Base-by-base conservation (phyloP, 1,284 basidiomycete genomes). In the Ustilago vetiveriae region DNA sequence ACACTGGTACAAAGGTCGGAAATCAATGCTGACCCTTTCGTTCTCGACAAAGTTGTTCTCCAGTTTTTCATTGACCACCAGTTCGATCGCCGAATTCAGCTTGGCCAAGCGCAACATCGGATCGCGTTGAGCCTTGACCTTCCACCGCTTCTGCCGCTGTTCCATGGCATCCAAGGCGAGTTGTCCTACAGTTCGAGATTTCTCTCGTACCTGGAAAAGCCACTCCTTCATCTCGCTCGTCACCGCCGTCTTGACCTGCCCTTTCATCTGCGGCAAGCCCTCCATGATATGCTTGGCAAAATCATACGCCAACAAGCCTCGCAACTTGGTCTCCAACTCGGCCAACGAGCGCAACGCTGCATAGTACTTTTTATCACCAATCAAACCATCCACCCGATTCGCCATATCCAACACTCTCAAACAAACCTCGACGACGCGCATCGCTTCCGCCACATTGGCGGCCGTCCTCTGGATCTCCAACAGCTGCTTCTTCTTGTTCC, bases 181-280 rank as follows among this genome's bases (percentile, higher is more conserved):
- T 65, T 87, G 87, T 3, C 96, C 96, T 2, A 99, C 91, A 42
- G 90, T 87, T 0, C 90, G 88, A 54, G 91, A 92, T 59, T 91
- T 88, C 74, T 97, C 94, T 48, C 96, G 86, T 53, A 98, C 94
- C 76, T 98, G 93, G 50, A 95, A 88, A 23, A 99, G 84, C 96
- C 96, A 99, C 65, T 96, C 90, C 82, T 98, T 98, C 85, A 94
- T 90, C 8, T 94, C 92, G 0, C 92, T 90, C 0, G 92, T 95
- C 2, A 98, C 96, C 0, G 92, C 91, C 74, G 92, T 90, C 81
- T 94, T 92, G 79, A 99, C 92, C 72, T 93, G 90, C 19, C 86
- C 85, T 8, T 94, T 89, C 42, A 95, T 86, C 1, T 93, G 94
- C 1, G 96, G 96, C 24, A 98, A 84, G 0, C 93, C 94, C 0